Evolutionary conservation across 805 yeast genomes (phyloP).

Genomic region (Candida michaelii): DNA sequence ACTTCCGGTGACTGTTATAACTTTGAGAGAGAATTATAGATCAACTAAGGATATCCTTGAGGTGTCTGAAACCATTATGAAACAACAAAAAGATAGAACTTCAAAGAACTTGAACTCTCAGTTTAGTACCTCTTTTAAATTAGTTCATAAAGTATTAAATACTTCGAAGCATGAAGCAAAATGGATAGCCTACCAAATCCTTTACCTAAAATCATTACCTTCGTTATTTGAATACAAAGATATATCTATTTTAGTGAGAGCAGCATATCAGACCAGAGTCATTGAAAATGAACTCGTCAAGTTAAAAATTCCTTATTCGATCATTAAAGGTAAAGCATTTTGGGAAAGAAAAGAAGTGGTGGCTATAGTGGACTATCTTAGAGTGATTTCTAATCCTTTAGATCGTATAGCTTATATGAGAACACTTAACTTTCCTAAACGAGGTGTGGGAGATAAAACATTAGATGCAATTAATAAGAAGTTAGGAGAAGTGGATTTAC

Average conservation of each 20-base stretch:
- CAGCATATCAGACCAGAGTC: constrained; percentile 57
- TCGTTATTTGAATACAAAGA: constrained; percentile 52
- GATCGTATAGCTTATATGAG: constrained; percentile 63
- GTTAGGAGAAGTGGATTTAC: constrained; percentile 8
- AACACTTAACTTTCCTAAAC: constrained; percentile 57
- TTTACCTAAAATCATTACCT: constrained; percentile 46
- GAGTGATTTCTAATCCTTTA: constrained; percentile 55
- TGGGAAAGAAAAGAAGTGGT: constrained; percentile 77
- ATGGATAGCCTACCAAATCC: constrained; percentile 56
- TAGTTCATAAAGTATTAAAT: constrained; percentile 42
- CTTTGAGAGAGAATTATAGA: constrained; percentile 72
- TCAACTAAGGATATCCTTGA: constrained; percentile 68
- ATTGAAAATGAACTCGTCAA: constrained; percentile 64
- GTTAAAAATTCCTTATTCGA: constrained; percentile 58
- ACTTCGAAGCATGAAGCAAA: constrained; percentile 56
- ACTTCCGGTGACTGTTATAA: constrained; percentile 26
- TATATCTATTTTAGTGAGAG: constrained; percentile 69
- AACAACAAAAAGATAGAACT: constrained; percentile 52
- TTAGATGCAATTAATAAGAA: constrained; percentile 27
- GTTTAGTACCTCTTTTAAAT: constrained; percentile 39
- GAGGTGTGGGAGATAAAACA: constrained; percentile 66
- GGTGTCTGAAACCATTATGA: constrained; percentile 64
- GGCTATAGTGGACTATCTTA: constrained; percentile 60
- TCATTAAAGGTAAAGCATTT: constrained; percentile 73
- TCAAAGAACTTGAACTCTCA: constrained; percentile 50